Percentiles rank a stretch among this genome's conserved stretches.
Evolutionary conservation across 495 filamentous ascomycete species (phyloP).

Genomic region (Penicillium nucicola): DNA sequence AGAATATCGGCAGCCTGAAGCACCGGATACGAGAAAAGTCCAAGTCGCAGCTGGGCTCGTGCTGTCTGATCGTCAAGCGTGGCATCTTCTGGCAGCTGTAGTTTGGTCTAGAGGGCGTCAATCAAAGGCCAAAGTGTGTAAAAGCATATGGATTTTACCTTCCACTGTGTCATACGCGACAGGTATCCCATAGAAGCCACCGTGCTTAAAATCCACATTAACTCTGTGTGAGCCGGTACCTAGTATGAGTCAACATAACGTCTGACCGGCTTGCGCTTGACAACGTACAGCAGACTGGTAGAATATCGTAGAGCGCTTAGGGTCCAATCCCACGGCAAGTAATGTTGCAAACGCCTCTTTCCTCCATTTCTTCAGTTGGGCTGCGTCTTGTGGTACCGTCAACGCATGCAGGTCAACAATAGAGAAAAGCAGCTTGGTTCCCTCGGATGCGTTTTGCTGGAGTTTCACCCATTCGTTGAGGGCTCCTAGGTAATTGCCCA

Average conservation of each 20-base stretch:
- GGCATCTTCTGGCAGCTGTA: slow-evolving; percentile 54
- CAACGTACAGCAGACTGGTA: slow-evolving; percentile 66
- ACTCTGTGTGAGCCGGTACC: slow-evolving; percentile 76
- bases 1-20: slow-evolving; percentile 94
- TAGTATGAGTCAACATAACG: slow-evolving; percentile 28
- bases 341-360: slow-evolving; percentile 74
- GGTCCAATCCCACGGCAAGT: slow-evolving; percentile 80
- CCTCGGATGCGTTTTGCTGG: slow-evolving; percentile 56
- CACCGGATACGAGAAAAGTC: slow-evolving; percentile 95
- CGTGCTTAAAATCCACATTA: slow-evolving; percentile 96
- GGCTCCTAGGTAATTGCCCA: slow-evolving; percentile 97
- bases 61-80: slow-evolving; percentile 49
- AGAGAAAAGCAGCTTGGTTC: slow-evolving; percentile 69
- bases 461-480: slow-evolving; percentile 78
- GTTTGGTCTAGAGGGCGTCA: slow-evolving; percentile 58
- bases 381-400: slow-evolving; percentile 65
- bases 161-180: slow-evolving; percentile 97
- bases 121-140: background rate
- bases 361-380: slow-evolving; percentile 58
- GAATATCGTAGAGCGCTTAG: slow-evolving; percentile 73
- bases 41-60: slow-evolving; percentile 67
- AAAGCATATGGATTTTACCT: slow-evolving; percentile 50
- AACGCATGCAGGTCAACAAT: slow-evolving; percentile 94
- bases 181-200: slow-evolving; percentile 86
- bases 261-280: background rate